These are phyloP conservation scores for Candida chilensis DNA, from an alignment of 805 yeast species.

Conservation along the genomic window DNA sequence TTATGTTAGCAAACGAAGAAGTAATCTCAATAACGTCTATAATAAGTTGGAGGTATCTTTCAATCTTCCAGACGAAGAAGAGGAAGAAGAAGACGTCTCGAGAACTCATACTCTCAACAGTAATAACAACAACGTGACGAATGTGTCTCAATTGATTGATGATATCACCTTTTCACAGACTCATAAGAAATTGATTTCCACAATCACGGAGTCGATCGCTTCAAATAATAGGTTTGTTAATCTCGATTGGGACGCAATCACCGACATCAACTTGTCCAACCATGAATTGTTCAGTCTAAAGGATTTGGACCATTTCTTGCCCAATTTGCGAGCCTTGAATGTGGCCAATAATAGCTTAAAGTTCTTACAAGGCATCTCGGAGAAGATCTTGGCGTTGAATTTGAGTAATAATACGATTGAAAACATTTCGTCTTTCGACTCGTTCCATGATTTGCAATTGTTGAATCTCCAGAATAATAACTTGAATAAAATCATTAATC, in stretches of 20 bases:
- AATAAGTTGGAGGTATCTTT: too few relatives aligned
- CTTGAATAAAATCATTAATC: conserved; percentile 22
- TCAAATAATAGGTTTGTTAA: conserved; percentile 10
- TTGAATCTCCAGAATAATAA: conserved; percentile 29
- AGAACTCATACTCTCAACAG: too few relatives aligned
- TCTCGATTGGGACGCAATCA: conserved; percentile 32
- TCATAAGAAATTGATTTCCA: conserved; percentile 29
- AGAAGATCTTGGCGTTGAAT: conserved; percentile 21
- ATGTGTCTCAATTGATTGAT: conserved; percentile 22
- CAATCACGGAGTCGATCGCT: conserved; percentile 32
- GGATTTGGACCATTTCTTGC: conserved; percentile 33
- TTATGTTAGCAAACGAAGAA: too few relatives aligned
- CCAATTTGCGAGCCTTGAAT: conserved; percentile 27
- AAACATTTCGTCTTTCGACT: conserved; percentile 28
- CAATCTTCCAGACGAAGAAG: too few relatives aligned
- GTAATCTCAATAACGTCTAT: too few relatives aligned
- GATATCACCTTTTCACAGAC: conserved; percentile 41
- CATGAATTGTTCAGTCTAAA: conserved; percentile 27
- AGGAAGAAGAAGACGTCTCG: too few relatives aligned
- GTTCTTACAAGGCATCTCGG: conserved; percentile 38
- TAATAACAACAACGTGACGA: conserved; percentile 25
- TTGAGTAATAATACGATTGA: conserved; percentile 28
- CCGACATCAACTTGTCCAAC: conserved; percentile 22
- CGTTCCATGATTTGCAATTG: conserved; percentile 28
- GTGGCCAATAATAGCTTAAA: conserved; percentile 30